Evolutionary conservation across 805 yeast genomes (phyloP).

Genomic region (Metschnikowia amazonensis): DNA sequence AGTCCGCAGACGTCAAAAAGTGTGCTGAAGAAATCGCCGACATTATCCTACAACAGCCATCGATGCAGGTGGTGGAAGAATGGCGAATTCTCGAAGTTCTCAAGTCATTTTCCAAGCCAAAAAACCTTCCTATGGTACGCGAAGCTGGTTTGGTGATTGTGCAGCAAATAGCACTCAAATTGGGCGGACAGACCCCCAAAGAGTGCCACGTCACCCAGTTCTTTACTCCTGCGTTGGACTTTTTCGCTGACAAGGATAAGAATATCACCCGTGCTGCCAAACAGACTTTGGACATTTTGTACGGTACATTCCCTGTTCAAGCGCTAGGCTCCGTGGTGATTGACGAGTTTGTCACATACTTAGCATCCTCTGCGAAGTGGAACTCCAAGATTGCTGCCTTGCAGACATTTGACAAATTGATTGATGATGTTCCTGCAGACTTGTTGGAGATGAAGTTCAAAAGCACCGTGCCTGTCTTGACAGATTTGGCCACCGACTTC

Average conservation of each 20-base stretch:
- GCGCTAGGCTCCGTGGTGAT: slow-evolving; percentile 72
- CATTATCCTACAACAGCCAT: slow-evolving; percentile 41
- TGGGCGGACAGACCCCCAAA: slow-evolving; percentile 64
- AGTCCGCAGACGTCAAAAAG: slow-evolving; percentile 51
- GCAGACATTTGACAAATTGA: slow-evolving; percentile 64
- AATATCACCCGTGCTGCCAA: slow-evolving; percentile 85
- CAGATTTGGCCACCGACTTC: slow-evolving; percentile 90
- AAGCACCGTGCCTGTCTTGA: slow-evolving; percentile 74
- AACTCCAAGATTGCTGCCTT: slow-evolving; percentile 82
- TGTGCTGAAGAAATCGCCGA: slow-evolving; percentile 54
- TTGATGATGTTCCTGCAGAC: slow-evolving; percentile 80
- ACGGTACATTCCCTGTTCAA: slow-evolving; percentile 69
- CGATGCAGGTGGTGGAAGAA: slow-evolving; percentile 43
- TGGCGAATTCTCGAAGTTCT: slow-evolving; percentile 67
- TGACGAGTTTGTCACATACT: slow-evolving; percentile 56
- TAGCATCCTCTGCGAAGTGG: slow-evolving; percentile 88
- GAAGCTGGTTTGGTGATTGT: slow-evolving; percentile 71
- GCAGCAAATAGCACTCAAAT: slow-evolving; percentile 53
- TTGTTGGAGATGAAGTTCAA: slow-evolving; percentile 77
- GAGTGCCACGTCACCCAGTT: slow-evolving; percentile 71
- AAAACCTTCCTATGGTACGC: slow-evolving; percentile 68
- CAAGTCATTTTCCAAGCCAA: slow-evolving; percentile 65
- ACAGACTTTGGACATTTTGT: slow-evolving; percentile 65
- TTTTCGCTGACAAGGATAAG: slow-evolving; percentile 82
- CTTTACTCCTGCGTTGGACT: slow-evolving; percentile 62